phyloP scores from a whole-genome alignment of 2,329 filamentous ascomycete species.

The Epichloe aotearoae region DNA sequence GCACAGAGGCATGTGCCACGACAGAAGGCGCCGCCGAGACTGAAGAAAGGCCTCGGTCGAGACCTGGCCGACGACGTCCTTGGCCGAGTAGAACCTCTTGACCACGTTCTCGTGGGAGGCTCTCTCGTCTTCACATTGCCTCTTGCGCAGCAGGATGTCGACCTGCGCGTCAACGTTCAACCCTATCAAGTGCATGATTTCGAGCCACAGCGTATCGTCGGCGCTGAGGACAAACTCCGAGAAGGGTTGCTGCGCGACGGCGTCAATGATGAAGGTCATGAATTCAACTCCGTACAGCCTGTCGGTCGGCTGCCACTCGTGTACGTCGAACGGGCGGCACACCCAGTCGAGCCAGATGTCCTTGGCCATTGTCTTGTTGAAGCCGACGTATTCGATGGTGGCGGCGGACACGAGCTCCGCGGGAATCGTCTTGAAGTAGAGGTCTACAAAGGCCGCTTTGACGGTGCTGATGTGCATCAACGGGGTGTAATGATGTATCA shows the following conservation, averaged over 20 bases:
- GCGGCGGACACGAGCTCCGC: neutral
- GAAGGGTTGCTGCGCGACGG: neutral
- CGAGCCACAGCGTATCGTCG: too few relatives aligned
- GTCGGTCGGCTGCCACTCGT: neutral
- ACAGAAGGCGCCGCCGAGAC: neutral
- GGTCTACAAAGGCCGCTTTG: neutral
- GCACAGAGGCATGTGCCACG: neutral
- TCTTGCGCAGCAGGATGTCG: too few relatives aligned
- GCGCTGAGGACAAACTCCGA: too few relatives aligned
- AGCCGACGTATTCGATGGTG: neutral
- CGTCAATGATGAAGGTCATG: neutral
- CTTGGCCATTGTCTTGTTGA: neutral
- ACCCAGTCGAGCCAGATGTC: neutral
- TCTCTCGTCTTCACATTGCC: accelerated
- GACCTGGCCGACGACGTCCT: too few relatives aligned
- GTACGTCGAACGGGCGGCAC: too few relatives aligned
- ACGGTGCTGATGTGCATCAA: neutral
- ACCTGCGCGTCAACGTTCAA: too few relatives aligned
- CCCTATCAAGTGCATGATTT: too few relatives aligned
- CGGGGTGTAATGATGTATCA: neutral
- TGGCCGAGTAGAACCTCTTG: too few relatives aligned
- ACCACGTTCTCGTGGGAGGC: too few relatives aligned
- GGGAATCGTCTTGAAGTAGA: neutral
- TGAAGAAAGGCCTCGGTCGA: too few relatives aligned
- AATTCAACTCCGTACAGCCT: neutral